Base-by-base conservation (phyloP, 2,329 filamentous ascomycete genomes). In the Ascochyta fabae region DNA sequence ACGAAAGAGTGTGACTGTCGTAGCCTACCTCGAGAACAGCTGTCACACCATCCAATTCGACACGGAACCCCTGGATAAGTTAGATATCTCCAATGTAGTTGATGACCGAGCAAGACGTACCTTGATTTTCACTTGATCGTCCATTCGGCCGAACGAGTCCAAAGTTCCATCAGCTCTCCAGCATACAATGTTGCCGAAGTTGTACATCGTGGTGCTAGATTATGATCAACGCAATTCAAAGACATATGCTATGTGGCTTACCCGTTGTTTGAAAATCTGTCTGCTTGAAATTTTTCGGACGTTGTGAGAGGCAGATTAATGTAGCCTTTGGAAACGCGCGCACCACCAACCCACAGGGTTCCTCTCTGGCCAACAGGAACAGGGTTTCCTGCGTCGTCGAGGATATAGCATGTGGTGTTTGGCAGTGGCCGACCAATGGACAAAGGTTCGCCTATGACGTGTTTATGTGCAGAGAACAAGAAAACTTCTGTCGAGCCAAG, bases 71-170 rank as follows among this genome's bases (percentile, higher is more conserved):
- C 77, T 72, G 19, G 22, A 19, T 24, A 3, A 10, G 36, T 13
- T 15, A n/a, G 15, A 24, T 7, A 29, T 26, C 4, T 23, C 2
- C 4, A 16, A 19, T 13, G 6, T 13, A n/a, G 3, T 36, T 7
- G 9, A 15, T 16, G 2, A 24, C 3, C 7, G 22, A 33, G 16
- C 5, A 13, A 23, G 4, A 40, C 43, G 24, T 55, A 70, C 69
- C 60, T 85, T 84, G 65, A 87, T 80, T 71, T 87, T 87, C 54
- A 87, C 81, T 64, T 87, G 85, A 57, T 86, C 84, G 60, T 87
- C 85, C 23, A 78, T 78, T 34, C 84, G 79, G 4, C 85, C 84
- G 27, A 85, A 78, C 19, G 82, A 83, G 35, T 84, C 78, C 34
- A 87, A 75, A 19, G 77, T 78, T 9, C 85, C 84, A 62, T 84